Percentiles rank a stretch among this genome's conserved stretches.
These are phyloP conservation scores for Corchorus capsularis DNA, from an alignment of 345 rosid species.

Conservation along the genomic window DNA sequence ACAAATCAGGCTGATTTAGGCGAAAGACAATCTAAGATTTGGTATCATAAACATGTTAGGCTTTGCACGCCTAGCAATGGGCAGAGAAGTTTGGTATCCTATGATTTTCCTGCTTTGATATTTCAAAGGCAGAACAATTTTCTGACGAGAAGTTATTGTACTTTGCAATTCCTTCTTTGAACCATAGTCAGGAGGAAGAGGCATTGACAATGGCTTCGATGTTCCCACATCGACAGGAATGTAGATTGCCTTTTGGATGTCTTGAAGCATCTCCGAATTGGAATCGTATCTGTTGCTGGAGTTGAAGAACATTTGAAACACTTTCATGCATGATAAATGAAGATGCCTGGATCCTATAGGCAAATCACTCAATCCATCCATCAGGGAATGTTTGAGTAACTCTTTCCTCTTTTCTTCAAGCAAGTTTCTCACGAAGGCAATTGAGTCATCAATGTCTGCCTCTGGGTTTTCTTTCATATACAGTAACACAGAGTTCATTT, in stretches of 20 bases:
- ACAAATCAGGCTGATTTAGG: not conserved
- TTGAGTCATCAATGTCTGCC: constrained; percentile 35
- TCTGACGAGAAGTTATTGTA: not conserved
- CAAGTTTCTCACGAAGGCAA: constrained; percentile 28
- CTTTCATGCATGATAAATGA: constrained; percentile 39
- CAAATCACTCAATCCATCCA: constrained; percentile 26
- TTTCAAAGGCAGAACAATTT: not conserved
- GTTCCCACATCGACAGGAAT: constrained; percentile 34
- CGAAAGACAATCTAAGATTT: constrained; percentile 21
- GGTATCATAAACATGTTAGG: not conserved
- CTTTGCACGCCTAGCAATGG: constrained; percentile 11
- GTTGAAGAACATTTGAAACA: constrained; percentile 43
- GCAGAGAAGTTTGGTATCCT: not conserved
- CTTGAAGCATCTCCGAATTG: constrained; percentile 32
- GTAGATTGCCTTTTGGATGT: constrained; percentile 57
- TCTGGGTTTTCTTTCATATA: constrained; percentile 38
- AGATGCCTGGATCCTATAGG: constrained; percentile 28
- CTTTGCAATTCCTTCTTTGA: constrained; percentile 13
- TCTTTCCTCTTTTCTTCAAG: constrained; percentile 31
- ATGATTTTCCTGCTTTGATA: not conserved
- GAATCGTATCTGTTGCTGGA: constrained; percentile 45
- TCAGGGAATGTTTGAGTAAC: constrained; percentile 34
- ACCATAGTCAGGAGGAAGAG: not conserved
- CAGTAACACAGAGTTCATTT: constrained; percentile 36
- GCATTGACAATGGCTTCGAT: not conserved